Conservation (phyloP, 441 rosid genomes). For the Gossypium trilobum region DNA sequence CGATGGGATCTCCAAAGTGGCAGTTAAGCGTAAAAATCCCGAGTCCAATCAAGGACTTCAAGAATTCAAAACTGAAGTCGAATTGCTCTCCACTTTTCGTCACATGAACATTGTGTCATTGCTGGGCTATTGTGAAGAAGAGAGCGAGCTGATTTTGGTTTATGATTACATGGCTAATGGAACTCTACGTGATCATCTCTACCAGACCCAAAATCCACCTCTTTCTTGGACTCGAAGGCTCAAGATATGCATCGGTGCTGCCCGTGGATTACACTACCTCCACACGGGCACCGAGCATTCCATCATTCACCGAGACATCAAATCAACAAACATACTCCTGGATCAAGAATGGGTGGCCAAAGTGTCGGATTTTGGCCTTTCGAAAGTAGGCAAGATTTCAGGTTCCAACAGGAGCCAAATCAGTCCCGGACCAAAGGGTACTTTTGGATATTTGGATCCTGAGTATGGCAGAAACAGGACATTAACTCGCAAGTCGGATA, state of each 20-base stretch:
- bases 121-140: conserved; percentile 63
- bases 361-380: conserved; percentile 1
- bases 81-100: conserved; percentile 57
- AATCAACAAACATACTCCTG: conserved; percentile 1
- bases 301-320: conserved; percentile 8
- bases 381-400: neutral
- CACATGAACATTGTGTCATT: conserved; percentile 65
- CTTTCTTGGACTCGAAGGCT: conserved; percentile 52
- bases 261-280: conserved; percentile 7
- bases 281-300: neutral
- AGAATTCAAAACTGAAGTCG: conserved; percentile 58
- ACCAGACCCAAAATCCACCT: conserved; percentile 39
- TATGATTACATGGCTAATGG: conserved; percentile 65
- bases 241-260: conserved; percentile 51
- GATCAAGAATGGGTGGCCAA: conserved; percentile 1
- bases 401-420: neutral
- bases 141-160: conserved; percentile 49
- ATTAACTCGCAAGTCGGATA: neutral
- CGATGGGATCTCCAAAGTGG: conserved; percentile 32
- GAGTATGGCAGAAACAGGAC: neutral
- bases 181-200: conserved; percentile 51
- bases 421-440: neutral
- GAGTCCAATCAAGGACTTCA: conserved; percentile 59
- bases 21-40: conserved; percentile 55
- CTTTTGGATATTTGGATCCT: conserved; percentile 4